phyloP scores from a whole-genome alignment of 345 rosid genomes.

The Eucalyptus virginea region DNA sequence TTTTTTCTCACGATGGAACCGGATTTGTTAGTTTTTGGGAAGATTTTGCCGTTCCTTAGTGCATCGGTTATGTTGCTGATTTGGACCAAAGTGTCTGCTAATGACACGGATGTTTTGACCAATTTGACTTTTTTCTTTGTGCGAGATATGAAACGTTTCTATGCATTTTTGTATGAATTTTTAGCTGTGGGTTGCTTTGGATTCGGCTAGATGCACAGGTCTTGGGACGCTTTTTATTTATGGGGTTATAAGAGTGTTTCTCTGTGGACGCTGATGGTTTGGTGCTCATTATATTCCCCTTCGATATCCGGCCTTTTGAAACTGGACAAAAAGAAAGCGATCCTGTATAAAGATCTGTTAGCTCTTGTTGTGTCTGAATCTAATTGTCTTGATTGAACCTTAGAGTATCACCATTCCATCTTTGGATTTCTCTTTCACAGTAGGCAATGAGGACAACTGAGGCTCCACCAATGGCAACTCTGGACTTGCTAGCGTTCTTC shows the following conservation, averaged over 20 bases:
- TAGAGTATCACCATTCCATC: neutral
- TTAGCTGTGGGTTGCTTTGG: neutral
- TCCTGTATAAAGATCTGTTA: neutral
- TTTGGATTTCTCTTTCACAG: neutral
- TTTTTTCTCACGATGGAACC: neutral
- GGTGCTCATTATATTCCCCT: neutral
- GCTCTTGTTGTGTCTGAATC: neutral
- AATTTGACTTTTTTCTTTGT: neutral
- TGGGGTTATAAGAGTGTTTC: neutral
- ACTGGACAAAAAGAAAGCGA: neutral
- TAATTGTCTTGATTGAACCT: neutral
- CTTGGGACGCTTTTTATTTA: neutral
- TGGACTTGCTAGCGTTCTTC: neutral
- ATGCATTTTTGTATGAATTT: neutral
- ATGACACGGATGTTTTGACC: neutral
- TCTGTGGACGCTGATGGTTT: neutral
- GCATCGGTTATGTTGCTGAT: neutral
- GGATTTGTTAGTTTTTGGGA: neutral
- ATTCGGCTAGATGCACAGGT: neutral
- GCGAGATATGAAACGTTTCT: neutral
- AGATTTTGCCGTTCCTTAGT: neutral
- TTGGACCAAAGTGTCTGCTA: neutral
- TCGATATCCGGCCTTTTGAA: neutral
- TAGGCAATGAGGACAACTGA: neutral
- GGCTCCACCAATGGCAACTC: neutral